Evolutionary conservation across 1,284 basidiomycete genomes (phyloP), one percentile per base, ranked within the genome.

Genomic region (Laetiporus sulphureus): DNA sequence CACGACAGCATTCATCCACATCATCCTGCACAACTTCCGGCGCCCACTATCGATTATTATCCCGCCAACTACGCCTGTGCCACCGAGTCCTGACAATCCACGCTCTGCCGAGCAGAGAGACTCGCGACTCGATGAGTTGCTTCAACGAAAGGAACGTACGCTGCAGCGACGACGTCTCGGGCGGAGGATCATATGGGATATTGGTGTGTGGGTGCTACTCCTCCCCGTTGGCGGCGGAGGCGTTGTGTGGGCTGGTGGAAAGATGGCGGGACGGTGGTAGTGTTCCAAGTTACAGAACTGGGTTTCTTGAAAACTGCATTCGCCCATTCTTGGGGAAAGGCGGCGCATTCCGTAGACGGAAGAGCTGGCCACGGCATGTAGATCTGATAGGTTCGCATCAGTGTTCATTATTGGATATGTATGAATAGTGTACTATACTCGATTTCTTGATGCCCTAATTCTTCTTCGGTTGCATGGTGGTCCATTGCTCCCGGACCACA

Each of bases 91-190:
- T 23, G 32, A 56, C 31, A 59, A 58, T 11, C 57, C 58, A 5
- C 53, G 53, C 19, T 46, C 52, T 12, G 54, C 55, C 25, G 46
- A 45, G 30, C 44, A 52, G 32, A 57, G 57, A 39, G 52, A 62
- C 31, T 56, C 61, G 24, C 45, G 54, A 38, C 55, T 66, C 36
- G 81, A 86, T 52, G 75, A 79, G 38, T 71, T 90, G 20, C 64
- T 90, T 31, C 73, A 82, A 51, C 71, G 83, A 46, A 90, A 90
- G 63, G 86, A 90, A 60, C 69, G 73, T 37, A 74, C 75, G 23
- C 62, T 90, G 42, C 86, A 90, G 58, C 70, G 71, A 41, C 67
- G 70, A 32, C 73, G 86, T 46, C 69, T 79, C 34, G 71, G 72
- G 30, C 73, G 72, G 46, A 68, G 86, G 20, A 62, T 89, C 27